Conservation (phyloP, 2,329 filamentous ascomycete genomes). For the Sphaerulina vaccinii region DNA sequence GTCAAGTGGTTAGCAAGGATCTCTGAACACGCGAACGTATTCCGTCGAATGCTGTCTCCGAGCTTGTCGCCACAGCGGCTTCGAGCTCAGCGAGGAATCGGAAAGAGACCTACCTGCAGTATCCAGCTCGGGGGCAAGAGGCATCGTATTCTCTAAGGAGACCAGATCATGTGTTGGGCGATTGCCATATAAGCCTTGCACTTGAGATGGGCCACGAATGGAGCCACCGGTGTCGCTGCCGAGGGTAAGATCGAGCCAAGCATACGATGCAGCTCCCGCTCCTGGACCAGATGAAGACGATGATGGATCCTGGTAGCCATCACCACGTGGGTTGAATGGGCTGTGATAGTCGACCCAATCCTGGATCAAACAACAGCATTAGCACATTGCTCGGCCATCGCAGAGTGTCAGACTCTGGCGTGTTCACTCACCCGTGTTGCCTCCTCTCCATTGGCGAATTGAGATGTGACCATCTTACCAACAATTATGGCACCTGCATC, state of each 20-base stretch:
- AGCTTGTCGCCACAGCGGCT: no score
- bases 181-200: conserved; percentile 53
- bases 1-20: no score
- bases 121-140: conserved; percentile 49
- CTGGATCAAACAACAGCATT: not conserved
- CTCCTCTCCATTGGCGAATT: conserved; percentile 47
- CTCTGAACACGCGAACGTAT: no score
- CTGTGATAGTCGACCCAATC: conserved; percentile 52
- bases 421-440: conserved; percentile 42
- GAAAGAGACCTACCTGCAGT: no score
- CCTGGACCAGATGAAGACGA: conserved; percentile 51
- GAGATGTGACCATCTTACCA: conserved; percentile 48
- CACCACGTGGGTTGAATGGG: conserved; percentile 45
- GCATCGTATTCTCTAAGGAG: conserved; percentile 50
- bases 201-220: conserved; percentile 49
- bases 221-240: conserved; percentile 53
- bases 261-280: conserved; percentile 48
- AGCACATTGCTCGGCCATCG: not conserved
- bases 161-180: conserved; percentile 51
- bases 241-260: conserved; percentile 52
- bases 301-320: conserved; percentile 48
- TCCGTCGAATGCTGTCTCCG: no score
- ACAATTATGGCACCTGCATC: conserved; percentile 57
- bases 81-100: no score
- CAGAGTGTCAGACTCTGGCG: not conserved